Conservation (phyloP, 345 rosid species). For the Chamaenerion angustifolium region DNA sequence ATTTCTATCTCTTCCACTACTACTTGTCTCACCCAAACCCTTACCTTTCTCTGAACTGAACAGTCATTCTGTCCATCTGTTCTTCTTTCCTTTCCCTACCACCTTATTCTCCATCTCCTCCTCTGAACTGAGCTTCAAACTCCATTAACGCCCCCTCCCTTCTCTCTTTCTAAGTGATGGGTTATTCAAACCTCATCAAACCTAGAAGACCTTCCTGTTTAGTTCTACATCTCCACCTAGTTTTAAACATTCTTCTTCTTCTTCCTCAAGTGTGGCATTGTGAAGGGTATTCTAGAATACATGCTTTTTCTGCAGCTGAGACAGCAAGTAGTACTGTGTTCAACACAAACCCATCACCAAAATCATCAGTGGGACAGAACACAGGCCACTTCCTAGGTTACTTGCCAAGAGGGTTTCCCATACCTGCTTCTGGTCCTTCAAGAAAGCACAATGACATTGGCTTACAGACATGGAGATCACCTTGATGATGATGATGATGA, state of each 20-base stretch:
- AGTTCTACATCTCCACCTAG: too few relatives aligned
- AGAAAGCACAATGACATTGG: slow-evolving; percentile 85
- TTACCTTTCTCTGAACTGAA: neutral
- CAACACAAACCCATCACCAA: neutral
- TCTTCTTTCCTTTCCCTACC: neutral
- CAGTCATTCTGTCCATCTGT: slow-evolving; percentile 1
- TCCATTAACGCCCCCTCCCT: neutral
- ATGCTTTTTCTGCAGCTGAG: too few relatives aligned
- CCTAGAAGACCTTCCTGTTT: too few relatives aligned
- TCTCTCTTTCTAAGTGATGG: neutral
- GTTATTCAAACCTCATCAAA: too few relatives aligned
- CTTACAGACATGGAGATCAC: slow-evolving; percentile 44
- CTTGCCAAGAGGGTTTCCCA: slow-evolving; percentile 69
- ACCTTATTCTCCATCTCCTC: neutral
- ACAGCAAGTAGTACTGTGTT: neutral
- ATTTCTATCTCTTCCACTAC: neutral
- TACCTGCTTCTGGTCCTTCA: slow-evolving; percentile 89
- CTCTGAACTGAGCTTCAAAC: neutral
- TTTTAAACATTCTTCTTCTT: neutral
- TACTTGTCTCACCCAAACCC: neutral
- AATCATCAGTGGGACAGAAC: neutral
- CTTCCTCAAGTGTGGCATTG: slow-evolving; percentile 1
- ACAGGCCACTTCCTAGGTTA: slow-evolving; percentile 50
- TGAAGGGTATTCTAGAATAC: slow-evolving; percentile 1
- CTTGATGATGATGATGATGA: slow-evolving; percentile 10